Evolutionary conservation across 768 basidiomycete species (phyloP), one percentile per base, ranked within the genome.

Genomic region (Tylopilus vinaceipallidus): DNA sequence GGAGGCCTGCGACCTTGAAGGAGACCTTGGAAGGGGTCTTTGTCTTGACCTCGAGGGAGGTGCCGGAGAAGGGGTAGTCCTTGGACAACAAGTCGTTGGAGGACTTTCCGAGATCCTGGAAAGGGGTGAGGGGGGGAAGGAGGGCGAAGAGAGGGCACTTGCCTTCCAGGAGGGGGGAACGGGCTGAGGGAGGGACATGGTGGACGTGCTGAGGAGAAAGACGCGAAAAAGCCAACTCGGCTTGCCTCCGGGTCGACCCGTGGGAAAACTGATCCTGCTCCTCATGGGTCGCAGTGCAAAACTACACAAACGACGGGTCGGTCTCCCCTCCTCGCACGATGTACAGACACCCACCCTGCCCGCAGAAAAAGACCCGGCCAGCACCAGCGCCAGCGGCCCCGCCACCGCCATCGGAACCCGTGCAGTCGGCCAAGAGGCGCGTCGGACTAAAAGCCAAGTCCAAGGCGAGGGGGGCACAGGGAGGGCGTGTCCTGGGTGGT

Each of bases 141-240:
- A 8, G 9, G 23, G 17, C 14, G 14, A 19, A 9, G 1, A 13
- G 20, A 40, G 5, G 20, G 10, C 14, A 47, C 14, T 30, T 58
- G 87, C 93, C 84, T 95, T 95, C 93, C 93, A 97, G 66, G 91
- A 93, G 50, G 93, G 94, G 70, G 93, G 94, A 62, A 97, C 94
- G 55, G 94, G 91, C 66, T 95, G 94, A 70, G 94, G 91, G 63
- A 92, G 79, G 69, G 91, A 89, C 91, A 92, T 93, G 47, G 22
- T 73, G 66, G 36, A 50, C 47, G 58, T 46, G 35, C 49, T 57
- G 55, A 49, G 47, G 40, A 49, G 44, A 49, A 52, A 38, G 45
- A 8, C 1, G n/a, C 27, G 27, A 29, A 37, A 20, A 22, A 22
- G 2, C 3, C 1, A 17, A 34, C 7, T 30, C 6, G 22, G 26